Evolutionary conservation across 1,284 basidiomycete genomes (phyloP).

Genomic region (Pholiota adiposa): DNA sequence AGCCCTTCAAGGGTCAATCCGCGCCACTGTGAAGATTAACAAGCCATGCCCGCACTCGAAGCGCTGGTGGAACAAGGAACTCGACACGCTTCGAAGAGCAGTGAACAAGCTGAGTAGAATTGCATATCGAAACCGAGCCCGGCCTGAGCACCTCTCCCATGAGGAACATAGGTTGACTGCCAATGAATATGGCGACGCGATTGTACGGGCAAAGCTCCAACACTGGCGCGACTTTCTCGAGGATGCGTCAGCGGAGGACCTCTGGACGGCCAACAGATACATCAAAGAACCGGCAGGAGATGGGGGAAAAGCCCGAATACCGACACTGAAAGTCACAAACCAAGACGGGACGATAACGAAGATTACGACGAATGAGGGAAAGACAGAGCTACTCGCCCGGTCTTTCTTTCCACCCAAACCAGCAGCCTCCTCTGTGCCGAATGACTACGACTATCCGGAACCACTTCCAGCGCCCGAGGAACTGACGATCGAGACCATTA

Average conservation of each 20-base stretch:
- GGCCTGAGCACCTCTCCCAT: conserved; percentile 25
- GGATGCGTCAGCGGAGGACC: conserved; percentile 17
- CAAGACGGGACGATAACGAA: background rate
- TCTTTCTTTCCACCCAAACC: background rate
- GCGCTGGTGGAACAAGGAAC: conserved; percentile 35
- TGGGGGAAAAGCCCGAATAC: conserved; percentile 29
- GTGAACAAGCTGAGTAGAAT: conserved; percentile 20
- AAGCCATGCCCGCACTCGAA: conserved; percentile 27
- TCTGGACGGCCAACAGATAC: conserved; percentile 34
- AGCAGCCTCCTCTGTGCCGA: background rate
- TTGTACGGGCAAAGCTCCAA: conserved; percentile 26
- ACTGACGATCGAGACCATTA: conserved; percentile 24
- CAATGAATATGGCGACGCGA: conserved; percentile 26
- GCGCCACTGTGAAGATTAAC: conserved; percentile 22
- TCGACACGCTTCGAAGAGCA: conserved; percentile 14
- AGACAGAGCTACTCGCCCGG: conserved; percentile 14
- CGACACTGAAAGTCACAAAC: conserved; percentile 23
- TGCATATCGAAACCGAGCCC: conserved; percentile 16
- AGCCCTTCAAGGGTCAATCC: conserved; percentile 20
- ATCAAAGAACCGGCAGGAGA: conserved; percentile 27
- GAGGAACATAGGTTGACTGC: conserved; percentile 1
- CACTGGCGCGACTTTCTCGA: conserved; percentile 39
- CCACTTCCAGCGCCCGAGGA: background rate
- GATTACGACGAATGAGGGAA: conserved; percentile 18
- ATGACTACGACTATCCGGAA: background rate